These are phyloP conservation scores for Marchantia polymorpha DNA, from an alignment of 225 moss, liverwort and hornwort species.

Conservation along the genomic window DNA sequence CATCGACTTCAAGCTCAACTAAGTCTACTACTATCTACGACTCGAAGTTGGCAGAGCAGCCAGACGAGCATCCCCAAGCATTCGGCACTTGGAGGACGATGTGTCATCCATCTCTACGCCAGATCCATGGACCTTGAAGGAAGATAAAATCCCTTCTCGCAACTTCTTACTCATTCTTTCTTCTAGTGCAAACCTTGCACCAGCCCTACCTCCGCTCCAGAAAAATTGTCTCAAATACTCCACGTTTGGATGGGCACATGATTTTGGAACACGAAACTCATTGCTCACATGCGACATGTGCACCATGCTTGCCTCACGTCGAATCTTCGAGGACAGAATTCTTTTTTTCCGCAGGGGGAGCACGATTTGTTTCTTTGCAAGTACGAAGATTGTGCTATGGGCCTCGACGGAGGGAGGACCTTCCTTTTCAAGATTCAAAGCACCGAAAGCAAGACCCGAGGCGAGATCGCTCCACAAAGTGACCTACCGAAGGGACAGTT, in stretches of 20 bases:
- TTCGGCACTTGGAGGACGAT: neutral
- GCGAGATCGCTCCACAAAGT: neutral
- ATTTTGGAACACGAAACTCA: too few species aligned
- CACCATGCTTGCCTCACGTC: too few species aligned
- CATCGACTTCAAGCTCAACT: too few species aligned
- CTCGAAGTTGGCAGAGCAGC: neutral
- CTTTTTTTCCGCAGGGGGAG: neutral
- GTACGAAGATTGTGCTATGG: neutral
- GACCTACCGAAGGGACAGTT: neutral
- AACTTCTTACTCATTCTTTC: too few species aligned
- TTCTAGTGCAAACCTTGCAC: too few species aligned
- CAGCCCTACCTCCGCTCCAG: too few species aligned
- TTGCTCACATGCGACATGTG: too few species aligned
- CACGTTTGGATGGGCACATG: too few species aligned
- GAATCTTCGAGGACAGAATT: too few species aligned
- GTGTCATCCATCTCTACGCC: neutral
- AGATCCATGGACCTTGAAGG: neutral
- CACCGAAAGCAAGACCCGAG: neutral
- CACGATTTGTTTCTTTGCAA: neutral
- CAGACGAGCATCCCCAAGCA: neutral
- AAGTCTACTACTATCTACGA: neutral
- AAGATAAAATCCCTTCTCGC: too few species aligned
- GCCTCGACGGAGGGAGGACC: neutral
- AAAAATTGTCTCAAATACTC: too few species aligned
- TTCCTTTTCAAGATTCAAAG: neutral